Evolutionary conservation across 257 asterid species (phyloP).

Genomic region (Echium plantagineum): DNA sequence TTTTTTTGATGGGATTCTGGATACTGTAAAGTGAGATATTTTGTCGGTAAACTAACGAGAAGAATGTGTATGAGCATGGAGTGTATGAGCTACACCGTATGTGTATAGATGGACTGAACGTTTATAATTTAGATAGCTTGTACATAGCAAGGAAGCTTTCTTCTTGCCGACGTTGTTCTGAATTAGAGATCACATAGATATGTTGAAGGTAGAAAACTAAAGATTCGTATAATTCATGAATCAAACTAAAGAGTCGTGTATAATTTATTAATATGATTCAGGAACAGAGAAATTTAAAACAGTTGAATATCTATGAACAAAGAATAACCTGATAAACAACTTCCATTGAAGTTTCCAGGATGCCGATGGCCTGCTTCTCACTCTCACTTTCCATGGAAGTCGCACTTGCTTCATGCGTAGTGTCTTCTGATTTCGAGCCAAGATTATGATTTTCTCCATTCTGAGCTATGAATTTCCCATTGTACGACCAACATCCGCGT

Average conservation of each 20-base stretch:
- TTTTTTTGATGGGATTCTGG: too few species aligned
- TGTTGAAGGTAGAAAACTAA: too few species aligned
- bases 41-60: background rate
- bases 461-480: conserved; percentile 11
- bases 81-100: background rate
- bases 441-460: conserved; percentile 28
- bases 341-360: background rate
- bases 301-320: background rate
- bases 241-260: too few species aligned
- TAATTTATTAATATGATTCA: too few species aligned
- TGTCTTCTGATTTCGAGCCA: conserved; percentile 21
- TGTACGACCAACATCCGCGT: conserved; percentile 40
- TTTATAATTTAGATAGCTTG: too few species aligned
- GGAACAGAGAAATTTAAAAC: too few species aligned
- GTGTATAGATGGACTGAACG: too few species aligned
- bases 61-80: background rate
- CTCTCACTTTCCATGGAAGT: background rate
- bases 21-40: too few species aligned
- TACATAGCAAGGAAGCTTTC: too few species aligned
- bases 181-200: too few species aligned
- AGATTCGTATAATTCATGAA: too few species aligned
- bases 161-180: too few species aligned
- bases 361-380: conserved; percentile 2
- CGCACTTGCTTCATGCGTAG: background rate
- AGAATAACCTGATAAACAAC: conserved; percentile 6